Conservation (phyloP, 129 eudicot species). For the Helichrysum umbraculigerum region DNA sequence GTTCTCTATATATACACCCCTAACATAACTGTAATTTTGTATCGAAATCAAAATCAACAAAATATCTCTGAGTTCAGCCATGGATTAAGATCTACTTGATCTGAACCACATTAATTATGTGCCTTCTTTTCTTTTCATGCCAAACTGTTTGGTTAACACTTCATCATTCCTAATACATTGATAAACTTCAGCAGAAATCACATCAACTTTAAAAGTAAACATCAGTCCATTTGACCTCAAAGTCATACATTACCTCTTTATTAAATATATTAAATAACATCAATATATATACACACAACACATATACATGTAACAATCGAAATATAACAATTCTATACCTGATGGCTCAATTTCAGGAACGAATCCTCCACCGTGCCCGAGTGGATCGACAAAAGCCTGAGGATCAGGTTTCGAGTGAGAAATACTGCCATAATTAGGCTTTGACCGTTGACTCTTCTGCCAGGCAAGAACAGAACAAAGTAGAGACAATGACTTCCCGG, state of each 20-base stretch:
- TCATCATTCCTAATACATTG: no score
- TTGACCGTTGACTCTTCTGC: conserved; percentile 59
- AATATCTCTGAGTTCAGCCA: no score
- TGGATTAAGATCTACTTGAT: no score
- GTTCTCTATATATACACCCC: no score
- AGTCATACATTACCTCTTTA: conserved; percentile 5
- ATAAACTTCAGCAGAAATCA: background rate
- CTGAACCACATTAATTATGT: no score
- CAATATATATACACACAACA: background rate
- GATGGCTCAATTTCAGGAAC: conserved; percentile 67
- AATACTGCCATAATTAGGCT: conserved; percentile 25
- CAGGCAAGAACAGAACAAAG: conserved; percentile 94
- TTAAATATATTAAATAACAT: conserved; percentile 5
- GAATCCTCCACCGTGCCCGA: conserved; percentile 80
- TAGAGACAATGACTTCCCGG: conserved; percentile 85
- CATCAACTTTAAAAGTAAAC: background rate
- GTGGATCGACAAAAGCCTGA: conserved; percentile 57
- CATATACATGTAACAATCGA: background rate
- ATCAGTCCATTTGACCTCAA: background rate
- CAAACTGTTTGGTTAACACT: no score
- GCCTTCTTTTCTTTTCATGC: no score
- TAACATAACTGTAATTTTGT: no score
- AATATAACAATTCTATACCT: conserved; percentile 33
- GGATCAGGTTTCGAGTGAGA: conserved; percentile 57
- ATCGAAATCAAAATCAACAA: no score